These are phyloP conservation scores for Phytopythium mirpurense DNA, from an alignment of 352 stramenopile species.

Conservation along the genomic window DNA sequence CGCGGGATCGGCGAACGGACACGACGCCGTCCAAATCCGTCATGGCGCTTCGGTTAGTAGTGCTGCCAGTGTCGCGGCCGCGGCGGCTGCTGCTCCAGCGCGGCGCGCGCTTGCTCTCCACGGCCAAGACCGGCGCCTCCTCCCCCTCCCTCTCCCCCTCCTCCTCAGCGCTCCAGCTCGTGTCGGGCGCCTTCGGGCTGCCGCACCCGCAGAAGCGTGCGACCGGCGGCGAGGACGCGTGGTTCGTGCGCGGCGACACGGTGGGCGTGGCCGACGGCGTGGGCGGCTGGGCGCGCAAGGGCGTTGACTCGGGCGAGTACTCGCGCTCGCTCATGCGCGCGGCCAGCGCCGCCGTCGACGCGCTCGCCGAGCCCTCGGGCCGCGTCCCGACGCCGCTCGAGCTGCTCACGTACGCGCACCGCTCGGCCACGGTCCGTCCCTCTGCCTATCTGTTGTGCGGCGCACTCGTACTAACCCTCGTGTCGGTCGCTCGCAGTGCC, in stretches of 20 bases:
- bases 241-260: slow-evolving; percentile 71
- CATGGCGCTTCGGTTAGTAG: slow-evolving; percentile 3
- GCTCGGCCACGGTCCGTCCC: slow-evolving; percentile 42
- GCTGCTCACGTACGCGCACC: slow-evolving; percentile 64
- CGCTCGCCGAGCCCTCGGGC: slow-evolving; percentile 5
- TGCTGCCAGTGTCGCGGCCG: neutral
- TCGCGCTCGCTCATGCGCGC: slow-evolving; percentile 77
- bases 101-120: slow-evolving; percentile 8
- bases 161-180: slow-evolving; percentile 25
- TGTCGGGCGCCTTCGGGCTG: slow-evolving; percentile 66
- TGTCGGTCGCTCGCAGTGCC: slow-evolving; percentile 26
- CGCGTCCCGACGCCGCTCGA: slow-evolving; percentile 50
- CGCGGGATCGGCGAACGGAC: no score
- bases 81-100: slow-evolving; percentile 1
- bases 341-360: slow-evolving; percentile 23
- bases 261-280: slow-evolving; percentile 86
- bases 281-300: slow-evolving; percentile 82
- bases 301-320: slow-evolving; percentile 86
- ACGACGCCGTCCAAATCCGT: no score
- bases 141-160: neutral
- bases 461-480: neutral
- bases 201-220: slow-evolving; percentile 81
- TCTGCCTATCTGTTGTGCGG: no score
- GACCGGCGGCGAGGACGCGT: slow-evolving; percentile 82
- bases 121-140: slow-evolving; percentile 8